Base-by-base conservation (phyloP, 1,139 yeast species). In the Diutina scorzettiae region DNA sequence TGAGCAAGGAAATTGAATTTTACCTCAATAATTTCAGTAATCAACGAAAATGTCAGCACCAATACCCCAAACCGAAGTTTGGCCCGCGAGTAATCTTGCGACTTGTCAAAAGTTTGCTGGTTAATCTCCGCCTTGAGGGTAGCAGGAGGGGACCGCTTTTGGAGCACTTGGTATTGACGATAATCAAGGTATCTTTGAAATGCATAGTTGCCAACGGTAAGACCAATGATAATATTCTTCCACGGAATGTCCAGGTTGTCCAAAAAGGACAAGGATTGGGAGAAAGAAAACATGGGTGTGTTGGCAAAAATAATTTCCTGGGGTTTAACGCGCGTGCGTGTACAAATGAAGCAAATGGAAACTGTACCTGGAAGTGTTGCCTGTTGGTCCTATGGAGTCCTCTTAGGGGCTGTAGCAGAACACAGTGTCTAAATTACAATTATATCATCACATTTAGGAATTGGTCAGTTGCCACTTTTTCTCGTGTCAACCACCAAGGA, bases 1-100 rank as follows among this genome's bases (percentile, higher is more conserved):
- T 70, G 70, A 19, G 96, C 91, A 46, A 85, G 63, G 5, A 79
- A 46, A 53, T 86, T 83, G 51, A 56, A 76, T 47, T 78, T 68
- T 53, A 83, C 66, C 45, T 78, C 62, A 7, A 70, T 69, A 42
- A 80, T 53, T 54, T 80, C 82, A 54, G 80, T 75, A 14, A 71
- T 51, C 42, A 81, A 64, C 6, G 71, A 63, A 53, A 71, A 71
- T 14, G 74, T 50, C 37, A 76, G 73, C 21, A 75, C 59, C 44
- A 83, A 59, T 44, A 84, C 66, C 1, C 81, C 72, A 56, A 86
- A 87, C 52, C 69, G 66, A 43, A 87, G 73, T 58, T 87, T 89
- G n/a, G 95, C 84, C 37, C 83, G 65, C 4, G 94, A 77, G 57
- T 91, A 91, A 29, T 71, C 75, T 55, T 84, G 89, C 3, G 95